Base-by-base conservation (phyloP, 352 stramenopile genomes). In the Phytophthora chlamydospora region DNA sequence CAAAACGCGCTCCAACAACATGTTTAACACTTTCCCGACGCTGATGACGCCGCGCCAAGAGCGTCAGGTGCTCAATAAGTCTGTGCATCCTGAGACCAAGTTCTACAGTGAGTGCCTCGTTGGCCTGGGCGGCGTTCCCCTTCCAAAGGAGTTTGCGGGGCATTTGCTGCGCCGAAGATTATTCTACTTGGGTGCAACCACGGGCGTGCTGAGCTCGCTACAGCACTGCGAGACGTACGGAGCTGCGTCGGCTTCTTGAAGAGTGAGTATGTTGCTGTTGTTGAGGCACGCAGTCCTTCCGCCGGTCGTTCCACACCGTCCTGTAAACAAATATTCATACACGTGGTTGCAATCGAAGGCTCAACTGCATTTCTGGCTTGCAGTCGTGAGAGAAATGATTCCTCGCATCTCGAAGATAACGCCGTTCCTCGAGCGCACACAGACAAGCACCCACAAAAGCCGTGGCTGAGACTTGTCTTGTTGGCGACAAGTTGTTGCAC, bases 21-120 rank as follows among this genome's bases (percentile, higher is more conserved):
- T 80, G 48, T 81, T 76, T 45, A 80, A 78, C 41, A 44, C 66
- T 24, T 63, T 75, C 9, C 72, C 76, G 39, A 75, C 62, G 0
- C 72, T 83, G 62, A 72, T 88, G 60, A 76, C 78, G 31, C 76
- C 76, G 4, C 74, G 76, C 1, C 78, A 80, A 19, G 45, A 57
- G 31, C 66, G 66, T 17, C 40, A 64, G 35, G 21, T 56, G 35
- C 52, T 68, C 16, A 62, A 50, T 16, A 57, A 51, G 27, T 46
- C 42, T 5, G 32, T 12, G 6, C 38, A 48, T 10, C 17, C 46
- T 4, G 47, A 41, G 19, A 29, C 19, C n/a, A 73, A 62, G 35
- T 34, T 71, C 10, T 63, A 57, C 39, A 68, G 62, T 31, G 75
- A 83, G 45, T 83, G 75, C 13, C 62, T 83, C 11, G 38, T 68